Conservation (phyloP, 2,329 filamentous ascomycete species). For the Talaromyces sp. region DNA sequence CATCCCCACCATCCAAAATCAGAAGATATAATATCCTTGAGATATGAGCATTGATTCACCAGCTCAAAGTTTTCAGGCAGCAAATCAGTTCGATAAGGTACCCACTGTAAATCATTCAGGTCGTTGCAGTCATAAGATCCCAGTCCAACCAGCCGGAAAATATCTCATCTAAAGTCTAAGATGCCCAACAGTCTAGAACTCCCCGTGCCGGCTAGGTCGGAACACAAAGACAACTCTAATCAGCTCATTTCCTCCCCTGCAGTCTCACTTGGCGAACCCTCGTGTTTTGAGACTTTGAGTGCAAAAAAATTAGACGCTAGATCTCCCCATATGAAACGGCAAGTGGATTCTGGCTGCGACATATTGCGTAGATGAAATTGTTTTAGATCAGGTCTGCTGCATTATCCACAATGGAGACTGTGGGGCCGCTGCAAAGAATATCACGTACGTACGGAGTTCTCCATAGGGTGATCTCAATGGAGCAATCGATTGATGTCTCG, state of each 20-base stretch:
- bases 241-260: not conserved
- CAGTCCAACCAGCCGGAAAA: not conserved
- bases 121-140: not conserved
- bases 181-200: not conserved
- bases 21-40: not conserved
- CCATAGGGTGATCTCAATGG: not conserved
- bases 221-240: not conserved
- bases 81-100: not conserved
- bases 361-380: not conserved
- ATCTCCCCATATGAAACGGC: constrained; percentile 1
- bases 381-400: not conserved
- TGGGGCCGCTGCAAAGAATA: constrained; percentile 6
- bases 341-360: constrained; percentile 2
- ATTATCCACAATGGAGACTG: constrained; percentile 1
- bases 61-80: not conserved
- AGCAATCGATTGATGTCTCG: not conserved
- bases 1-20: not conserved
- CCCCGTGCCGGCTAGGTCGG: not conserved
- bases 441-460: not conserved
- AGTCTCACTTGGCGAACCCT: not conserved
- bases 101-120: not conserved
- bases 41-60: not conserved
- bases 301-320: not conserved
- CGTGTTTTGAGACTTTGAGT: not conserved
- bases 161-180: not conserved